Evolutionary conservation across 495 filamentous ascomycete genomes (phyloP).

Genomic region (Penicillium crystallinum): DNA sequence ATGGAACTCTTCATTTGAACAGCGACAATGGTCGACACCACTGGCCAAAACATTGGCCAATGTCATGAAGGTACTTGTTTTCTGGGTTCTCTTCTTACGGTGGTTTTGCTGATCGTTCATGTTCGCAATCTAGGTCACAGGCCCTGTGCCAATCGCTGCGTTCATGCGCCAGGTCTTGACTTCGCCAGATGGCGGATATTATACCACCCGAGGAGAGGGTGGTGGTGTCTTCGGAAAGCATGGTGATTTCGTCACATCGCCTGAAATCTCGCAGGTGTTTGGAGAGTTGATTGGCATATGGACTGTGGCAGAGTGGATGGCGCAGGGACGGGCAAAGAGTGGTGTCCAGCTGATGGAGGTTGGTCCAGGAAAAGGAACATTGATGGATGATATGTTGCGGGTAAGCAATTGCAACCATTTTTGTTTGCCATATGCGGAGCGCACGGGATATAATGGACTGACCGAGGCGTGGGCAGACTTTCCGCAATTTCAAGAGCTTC

Average conservation of each 20-base stretch:
- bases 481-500: slow-evolving; percentile 74
- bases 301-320: slow-evolving; percentile 94
- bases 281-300: slow-evolving; percentile 91
- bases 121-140: slow-evolving; percentile 52
- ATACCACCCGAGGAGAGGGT: slow-evolving; percentile 59
- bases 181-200: slow-evolving; percentile 86
- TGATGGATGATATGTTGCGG: slow-evolving; percentile 95
- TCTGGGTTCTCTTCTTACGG: not conserved
- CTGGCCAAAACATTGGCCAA: slow-evolving; percentile 77
- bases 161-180: slow-evolving; percentile 99
- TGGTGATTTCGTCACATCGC: slow-evolving; percentile 94
- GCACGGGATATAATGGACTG: not conserved
- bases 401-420: slow-evolving; percentile 42
- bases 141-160: slow-evolving; percentile 82
- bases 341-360: slow-evolving; percentile 88
- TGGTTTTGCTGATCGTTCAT: not conserved
- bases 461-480: slow-evolving; percentile 53
- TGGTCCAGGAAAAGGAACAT: slow-evolving; percentile 87
- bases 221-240: slow-evolving; percentile 80
- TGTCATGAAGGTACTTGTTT: slow-evolving; percentile 65
- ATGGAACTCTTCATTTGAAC: slow-evolving; percentile 35
- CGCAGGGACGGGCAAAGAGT: slow-evolving; percentile 64
- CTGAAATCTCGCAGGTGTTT: slow-evolving; percentile 96
- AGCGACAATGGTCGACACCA: slow-evolving; percentile 78
- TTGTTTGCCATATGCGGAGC: not conserved